Evolutionary conservation across 331 rosid species (phyloP).

Genomic region (Telfairia occidentalis): DNA sequence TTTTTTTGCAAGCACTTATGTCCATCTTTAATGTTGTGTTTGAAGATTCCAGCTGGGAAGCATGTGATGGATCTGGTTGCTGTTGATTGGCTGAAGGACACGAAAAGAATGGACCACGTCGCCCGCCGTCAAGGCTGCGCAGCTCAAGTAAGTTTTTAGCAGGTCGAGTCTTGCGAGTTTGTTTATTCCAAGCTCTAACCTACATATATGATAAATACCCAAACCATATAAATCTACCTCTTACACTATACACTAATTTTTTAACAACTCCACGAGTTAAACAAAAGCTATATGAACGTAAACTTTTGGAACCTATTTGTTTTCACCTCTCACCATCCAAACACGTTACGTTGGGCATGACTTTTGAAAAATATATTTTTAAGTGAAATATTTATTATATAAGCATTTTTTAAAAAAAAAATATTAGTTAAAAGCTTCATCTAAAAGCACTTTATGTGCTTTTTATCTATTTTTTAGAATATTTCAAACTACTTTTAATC

Average conservation of each 20-base stretch:
- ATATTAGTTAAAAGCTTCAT: too few species aligned
- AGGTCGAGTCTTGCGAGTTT: not conserved
- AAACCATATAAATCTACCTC: not conserved
- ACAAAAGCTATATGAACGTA: not conserved
- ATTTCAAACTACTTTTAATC: too few species aligned
- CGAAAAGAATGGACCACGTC: slow-evolving; percentile 95
- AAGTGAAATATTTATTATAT: too few species aligned
- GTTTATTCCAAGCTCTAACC: not conserved
- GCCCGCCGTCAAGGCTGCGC: slow-evolving; percentile 89
- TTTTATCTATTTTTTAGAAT: too few species aligned
- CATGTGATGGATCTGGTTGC: slow-evolving; percentile 93
- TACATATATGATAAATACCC: not conserved
- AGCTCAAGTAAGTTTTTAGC: slow-evolving; percentile 43
- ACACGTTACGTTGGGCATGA: too few species aligned
- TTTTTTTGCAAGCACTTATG: too few species aligned
- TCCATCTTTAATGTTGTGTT: slow-evolving; percentile 19
- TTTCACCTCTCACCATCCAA: not conserved
- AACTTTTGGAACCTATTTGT: not conserved
- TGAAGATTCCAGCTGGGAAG: slow-evolving; percentile 89
- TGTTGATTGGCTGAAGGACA: slow-evolving; percentile 97
- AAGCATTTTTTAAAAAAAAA: too few species aligned
- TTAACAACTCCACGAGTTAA: not conserved
- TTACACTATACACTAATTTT: not conserved
- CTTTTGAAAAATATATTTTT: too few species aligned
- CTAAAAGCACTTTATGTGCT: too few species aligned